Percentiles rank a stretch among this genome's conserved stretches.
phyloP scores from a whole-genome alignment of 176 grass and related monocot species.

The Oryza meyeriana region DNA sequence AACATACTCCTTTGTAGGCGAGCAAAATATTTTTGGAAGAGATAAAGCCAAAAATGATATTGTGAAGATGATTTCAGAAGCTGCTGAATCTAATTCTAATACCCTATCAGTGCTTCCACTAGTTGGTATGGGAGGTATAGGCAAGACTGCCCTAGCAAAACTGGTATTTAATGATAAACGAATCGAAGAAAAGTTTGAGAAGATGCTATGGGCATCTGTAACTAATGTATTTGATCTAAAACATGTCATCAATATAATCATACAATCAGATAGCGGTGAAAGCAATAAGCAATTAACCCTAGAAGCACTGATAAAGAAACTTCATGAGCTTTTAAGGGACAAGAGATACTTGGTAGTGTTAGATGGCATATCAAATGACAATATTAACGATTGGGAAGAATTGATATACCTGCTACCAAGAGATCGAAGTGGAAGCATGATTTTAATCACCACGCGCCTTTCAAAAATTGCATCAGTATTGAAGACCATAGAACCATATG shows the following conservation, averaged over 20 bases:
- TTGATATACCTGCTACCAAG: background rate
- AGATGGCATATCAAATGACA: conserved; percentile 1
- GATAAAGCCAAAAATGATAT: background rate
- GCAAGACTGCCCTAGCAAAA: conserved; percentile 9
- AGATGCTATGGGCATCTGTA: background rate
- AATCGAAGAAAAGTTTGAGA: background rate
- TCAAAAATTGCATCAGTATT: background rate
- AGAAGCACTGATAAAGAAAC: background rate
- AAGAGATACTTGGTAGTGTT: conserved; percentile 24
- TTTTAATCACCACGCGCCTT: background rate
- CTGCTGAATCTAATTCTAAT: background rate
- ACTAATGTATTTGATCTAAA: background rate
- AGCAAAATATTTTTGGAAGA: background rate
- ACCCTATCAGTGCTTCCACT: background rate
- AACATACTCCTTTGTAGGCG: background rate
- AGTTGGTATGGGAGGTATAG: background rate
- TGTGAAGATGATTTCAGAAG: background rate
- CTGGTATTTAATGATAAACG: conserved; percentile 2
- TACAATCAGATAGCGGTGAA: background rate
- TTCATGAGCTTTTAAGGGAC: background rate
- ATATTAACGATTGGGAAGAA: background rate
- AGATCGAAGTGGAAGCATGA: background rate
- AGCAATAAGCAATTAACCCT: background rate
- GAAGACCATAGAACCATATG: background rate
- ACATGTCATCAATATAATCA: background rate